These are phyloP conservation scores for Flagelloscypha sp. DNA, from an alignment of 768 basidiomycete species.

Conservation along the genomic window DNA sequence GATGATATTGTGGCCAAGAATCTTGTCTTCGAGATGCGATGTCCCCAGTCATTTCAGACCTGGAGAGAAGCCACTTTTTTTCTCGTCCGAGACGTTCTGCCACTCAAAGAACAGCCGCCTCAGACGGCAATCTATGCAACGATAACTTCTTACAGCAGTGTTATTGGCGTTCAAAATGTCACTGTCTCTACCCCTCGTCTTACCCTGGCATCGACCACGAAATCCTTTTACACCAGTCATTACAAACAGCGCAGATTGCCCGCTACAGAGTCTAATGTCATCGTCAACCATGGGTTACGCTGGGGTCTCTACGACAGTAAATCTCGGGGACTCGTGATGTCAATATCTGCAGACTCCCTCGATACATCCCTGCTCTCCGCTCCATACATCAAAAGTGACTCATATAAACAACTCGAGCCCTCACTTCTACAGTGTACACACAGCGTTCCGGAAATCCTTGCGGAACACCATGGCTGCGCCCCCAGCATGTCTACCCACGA, in stretches of 20 bases:
- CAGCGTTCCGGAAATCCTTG: background rate
- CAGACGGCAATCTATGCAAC: too few relatives aligned
- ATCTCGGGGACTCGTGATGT: too few relatives aligned
- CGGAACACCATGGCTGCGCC: constrained; percentile 1
- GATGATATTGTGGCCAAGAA: constrained; percentile 14
- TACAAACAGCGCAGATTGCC: constrained; percentile 11
- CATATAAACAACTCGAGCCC: too few relatives aligned
- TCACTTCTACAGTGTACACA: too few relatives aligned
- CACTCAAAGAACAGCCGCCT: too few relatives aligned
- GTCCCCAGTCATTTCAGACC: constrained; percentile 29
- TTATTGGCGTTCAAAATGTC: too few relatives aligned
- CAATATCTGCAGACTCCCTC: too few relatives aligned
- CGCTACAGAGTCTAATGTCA: background rate
- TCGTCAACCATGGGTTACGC: constrained; percentile 1
- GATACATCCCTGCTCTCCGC: too few relatives aligned
- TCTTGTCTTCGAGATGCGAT: constrained; percentile 34
- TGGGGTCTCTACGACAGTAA: constrained; percentile 7
- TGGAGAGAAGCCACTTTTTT: constrained; percentile 36
- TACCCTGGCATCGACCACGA: constrained; percentile 27
- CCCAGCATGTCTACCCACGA: constrained; percentile 25
- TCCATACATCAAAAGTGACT: too few relatives aligned
- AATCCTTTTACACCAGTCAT: constrained; percentile 24
- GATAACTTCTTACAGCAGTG: too few relatives aligned
- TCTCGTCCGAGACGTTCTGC: constrained; percentile 29
- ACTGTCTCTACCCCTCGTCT: constrained; percentile 16